phyloP scores from a whole-genome alignment of 257 asterid genomes.

The Petunia secreta region DNA sequence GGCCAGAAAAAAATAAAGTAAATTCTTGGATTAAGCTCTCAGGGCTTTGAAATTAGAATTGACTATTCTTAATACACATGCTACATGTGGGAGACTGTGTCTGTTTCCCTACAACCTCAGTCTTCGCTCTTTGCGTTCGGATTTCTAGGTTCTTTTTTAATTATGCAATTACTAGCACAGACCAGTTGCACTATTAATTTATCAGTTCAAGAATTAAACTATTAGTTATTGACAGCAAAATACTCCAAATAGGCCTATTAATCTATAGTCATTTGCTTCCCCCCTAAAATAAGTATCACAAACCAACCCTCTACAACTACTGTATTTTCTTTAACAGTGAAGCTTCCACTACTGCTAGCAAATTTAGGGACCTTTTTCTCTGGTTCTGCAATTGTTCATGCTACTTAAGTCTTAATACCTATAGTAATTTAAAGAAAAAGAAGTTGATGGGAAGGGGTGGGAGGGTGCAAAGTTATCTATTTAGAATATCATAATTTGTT shows the following conservation, averaged over 20 bases:
- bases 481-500: neutral
- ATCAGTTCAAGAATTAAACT: slow-evolving; percentile 26
- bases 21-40: slow-evolving; percentile 65
- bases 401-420: neutral
- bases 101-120: slow-evolving; percentile 30
- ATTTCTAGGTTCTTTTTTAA: slow-evolving; percentile 29
- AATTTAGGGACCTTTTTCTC: slow-evolving; percentile 19
- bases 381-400: neutral
- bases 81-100: slow-evolving; percentile 74
- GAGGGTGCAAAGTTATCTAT: neutral
- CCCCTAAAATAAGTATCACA: slow-evolving; percentile 13
- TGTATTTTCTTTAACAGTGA: slow-evolving; percentile 25
- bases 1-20: slow-evolving; percentile 38
- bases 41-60: slow-evolving; percentile 42
- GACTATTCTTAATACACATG: slow-evolving; percentile 75
- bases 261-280: neutral
- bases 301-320: slow-evolving; percentile 1
- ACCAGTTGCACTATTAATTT: slow-evolving; percentile 27
- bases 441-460: neutral
- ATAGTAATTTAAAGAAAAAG: neutral
- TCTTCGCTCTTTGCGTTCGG: slow-evolving; percentile 27
- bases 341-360: slow-evolving; percentile 28
- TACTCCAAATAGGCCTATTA: slow-evolving; percentile 14
- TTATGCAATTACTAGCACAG: slow-evolving; percentile 22
- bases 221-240: slow-evolving; percentile 8